Base-by-base conservation (phyloP, 1,284 basidiomycete species). In the Cryptococcus jaspeensis region DNA sequence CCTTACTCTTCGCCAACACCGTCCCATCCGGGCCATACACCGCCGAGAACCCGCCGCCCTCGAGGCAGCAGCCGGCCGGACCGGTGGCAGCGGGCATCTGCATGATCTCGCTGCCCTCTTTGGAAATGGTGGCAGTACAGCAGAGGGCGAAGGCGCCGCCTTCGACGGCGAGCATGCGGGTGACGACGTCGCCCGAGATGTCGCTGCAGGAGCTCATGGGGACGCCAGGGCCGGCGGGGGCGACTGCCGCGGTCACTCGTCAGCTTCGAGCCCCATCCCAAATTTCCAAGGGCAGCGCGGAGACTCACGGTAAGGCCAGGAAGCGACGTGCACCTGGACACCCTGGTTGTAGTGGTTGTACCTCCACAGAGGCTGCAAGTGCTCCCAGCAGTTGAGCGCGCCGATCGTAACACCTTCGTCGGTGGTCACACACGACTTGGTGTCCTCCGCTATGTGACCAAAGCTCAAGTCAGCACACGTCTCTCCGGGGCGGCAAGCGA, bases 261-360 rank as follows among this genome's bases (percentile, higher is more conserved):
- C 16, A 52, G 43, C 9, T 9, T 39, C 45, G 12, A 40, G 13
- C 22, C 13, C n/a, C 5, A 23, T 22, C 37, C 28, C 15, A 41
- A 13, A 9, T 51, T 28, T 15, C 15, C n/a, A 28, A 20, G 13
- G 32, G n/a, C 22, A n/a, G n/a, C n/a, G n/a, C n/a, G 5, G 23
- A 2, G 3, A 56, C 58, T 41, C 38, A 60, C 55, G 37, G 20
- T 56, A 60, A 16, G 58, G 58, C 58, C 58, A 60, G 15, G 58
- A 54, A 20, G 54, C 58, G 25, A 60, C 54, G 38, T 60, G 58
- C 8, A 60, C 46, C 28, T 60, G 58, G 5, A 49, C 50, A 38
- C 58, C 58, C 28, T 60, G 58, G 22, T 48, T 53, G 50, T 60
- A 60, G n/a, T 60, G 52, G 38, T 60, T 40, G 35, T 56, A 60